phyloP scores from a whole-genome alignment of 352 stramenopile genomes.

The Globisporangium iwayamae region DNA sequence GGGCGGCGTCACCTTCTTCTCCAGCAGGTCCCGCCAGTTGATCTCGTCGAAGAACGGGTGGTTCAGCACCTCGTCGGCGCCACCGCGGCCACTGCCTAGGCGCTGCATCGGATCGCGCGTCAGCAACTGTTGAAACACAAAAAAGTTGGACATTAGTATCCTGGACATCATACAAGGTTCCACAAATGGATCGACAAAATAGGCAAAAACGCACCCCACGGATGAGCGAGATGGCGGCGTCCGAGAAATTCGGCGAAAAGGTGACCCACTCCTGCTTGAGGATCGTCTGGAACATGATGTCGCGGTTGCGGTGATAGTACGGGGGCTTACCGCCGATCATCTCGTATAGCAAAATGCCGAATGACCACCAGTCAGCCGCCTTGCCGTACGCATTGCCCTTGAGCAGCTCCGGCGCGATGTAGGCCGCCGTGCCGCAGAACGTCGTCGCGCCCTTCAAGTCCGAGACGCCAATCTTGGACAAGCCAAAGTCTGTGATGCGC shows the following conservation, averaged over 20 bases:
- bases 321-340: conserved; percentile 93
- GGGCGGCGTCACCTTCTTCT: conserved; percentile 75
- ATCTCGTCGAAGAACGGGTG: conserved; percentile 92
- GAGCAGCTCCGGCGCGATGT: conserved; percentile 91
- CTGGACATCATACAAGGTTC: background rate
- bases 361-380: conserved; percentile 94
- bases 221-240: conserved; percentile 88
- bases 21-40: conserved; percentile 86
- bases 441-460: conserved; percentile 85
- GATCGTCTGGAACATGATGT: conserved; percentile 92
- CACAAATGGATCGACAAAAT: background rate
- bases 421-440: conserved; percentile 92
- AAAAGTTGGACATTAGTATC: background rate
- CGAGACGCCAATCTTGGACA: conserved; percentile 91
- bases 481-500: conserved; percentile 92
- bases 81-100: conserved; percentile 90
- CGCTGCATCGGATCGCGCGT: conserved; percentile 94
- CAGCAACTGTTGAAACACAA: conserved; percentile 71
- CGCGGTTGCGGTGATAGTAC: conserved; percentile 89
- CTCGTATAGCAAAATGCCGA: conserved; percentile 94
- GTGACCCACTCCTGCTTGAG: conserved; percentile 91
- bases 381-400: conserved; percentile 89
- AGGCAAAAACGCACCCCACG: conserved; percentile 71
- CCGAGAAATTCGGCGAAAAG: conserved; percentile 94
- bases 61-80: conserved; percentile 87